phyloP scores from a whole-genome alignment of 495 filamentous ascomycete genomes.

The Daldinia caldariorum region DNA sequence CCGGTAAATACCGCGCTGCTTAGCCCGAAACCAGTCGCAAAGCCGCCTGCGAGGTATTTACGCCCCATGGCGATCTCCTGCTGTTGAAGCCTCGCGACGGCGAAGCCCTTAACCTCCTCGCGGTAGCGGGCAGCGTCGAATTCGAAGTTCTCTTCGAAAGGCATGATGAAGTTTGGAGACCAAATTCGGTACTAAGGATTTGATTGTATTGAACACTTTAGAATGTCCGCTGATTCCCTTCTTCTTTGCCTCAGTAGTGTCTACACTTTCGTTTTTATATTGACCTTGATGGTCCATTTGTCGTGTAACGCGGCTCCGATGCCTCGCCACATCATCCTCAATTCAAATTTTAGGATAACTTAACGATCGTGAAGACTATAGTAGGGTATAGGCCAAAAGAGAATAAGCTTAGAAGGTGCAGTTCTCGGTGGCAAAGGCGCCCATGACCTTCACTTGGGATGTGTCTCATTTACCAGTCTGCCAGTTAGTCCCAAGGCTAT shows the following conservation, averaged over 20 bases:
- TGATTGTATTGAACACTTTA: not conserved
- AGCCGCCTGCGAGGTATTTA: constrained; percentile 16
- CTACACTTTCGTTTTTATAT: not conserved
- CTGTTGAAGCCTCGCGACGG: constrained; percentile 7
- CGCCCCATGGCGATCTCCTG: constrained; percentile 13
- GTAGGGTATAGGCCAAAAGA: not conserved
- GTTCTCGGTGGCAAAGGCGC: not conserved
- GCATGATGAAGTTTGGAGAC: constrained; percentile 6
- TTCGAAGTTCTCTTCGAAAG: constrained; percentile 24
- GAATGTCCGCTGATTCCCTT: not conserved
- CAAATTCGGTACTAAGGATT: not conserved
- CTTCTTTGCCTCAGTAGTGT: not conserved
- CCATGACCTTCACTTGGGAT: not conserved
- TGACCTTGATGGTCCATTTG: not conserved
- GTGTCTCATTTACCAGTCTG: not conserved
- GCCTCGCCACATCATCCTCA: not conserved
- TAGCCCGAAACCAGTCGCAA: constrained; percentile 8
- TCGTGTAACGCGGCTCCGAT: not conserved
- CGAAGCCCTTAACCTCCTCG: not conserved
- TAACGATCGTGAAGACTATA: not conserved
- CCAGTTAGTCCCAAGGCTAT: not conserved
- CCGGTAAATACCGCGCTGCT: constrained; percentile 12
- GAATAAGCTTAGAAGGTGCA: not conserved
- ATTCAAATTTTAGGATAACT: not conserved
- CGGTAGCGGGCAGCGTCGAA: constrained; percentile 19